phyloP scores from a whole-genome alignment of 768 basidiomycete species.

The Suillus hirtellus region DNA sequence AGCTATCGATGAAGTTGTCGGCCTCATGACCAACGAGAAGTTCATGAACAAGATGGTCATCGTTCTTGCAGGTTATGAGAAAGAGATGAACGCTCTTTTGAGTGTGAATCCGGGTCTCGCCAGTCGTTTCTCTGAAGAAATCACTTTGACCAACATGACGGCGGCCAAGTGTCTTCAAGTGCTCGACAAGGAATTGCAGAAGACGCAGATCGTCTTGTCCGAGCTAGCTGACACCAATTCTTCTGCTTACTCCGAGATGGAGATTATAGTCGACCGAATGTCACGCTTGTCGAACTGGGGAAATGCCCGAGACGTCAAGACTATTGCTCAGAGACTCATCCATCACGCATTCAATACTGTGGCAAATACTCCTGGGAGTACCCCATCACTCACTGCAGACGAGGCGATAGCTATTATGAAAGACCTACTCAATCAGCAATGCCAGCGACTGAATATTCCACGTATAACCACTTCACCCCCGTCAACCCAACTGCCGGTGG shows the following conservation, averaged over 20 bases:
- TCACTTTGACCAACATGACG: constrained; percentile 53
- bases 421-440: constrained; percentile 27
- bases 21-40: constrained; percentile 55
- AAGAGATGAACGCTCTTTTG: constrained; percentile 64
- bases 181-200: constrained; percentile 47
- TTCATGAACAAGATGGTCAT: constrained; percentile 63
- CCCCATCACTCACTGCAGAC: constrained; percentile 25
- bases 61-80: constrained; percentile 69
- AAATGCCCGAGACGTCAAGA: constrained; percentile 66
- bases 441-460: constrained; percentile 26
- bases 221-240: constrained; percentile 38
- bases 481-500: constrained; percentile 14
- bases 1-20: constrained; percentile 71
- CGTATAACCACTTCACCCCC: constrained; percentile 4
- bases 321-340: constrained; percentile 50
- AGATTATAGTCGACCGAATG: constrained; percentile 40
- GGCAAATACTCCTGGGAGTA: constrained; percentile 16
- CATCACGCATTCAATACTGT: constrained; percentile 37
- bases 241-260: constrained; percentile 36
- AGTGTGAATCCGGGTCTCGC: constrained; percentile 60
- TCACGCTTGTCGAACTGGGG: constrained; percentile 59
- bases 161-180: constrained; percentile 51
- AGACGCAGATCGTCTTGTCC: constrained; percentile 39
- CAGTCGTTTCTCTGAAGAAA: constrained; percentile 66
- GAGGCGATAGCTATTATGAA: constrained; percentile 33